Evolutionary conservation across 1,139 yeast species (phyloP), one percentile per base, ranked within the genome.

Genomic region (Arxiozyma heterogenica): DNA sequence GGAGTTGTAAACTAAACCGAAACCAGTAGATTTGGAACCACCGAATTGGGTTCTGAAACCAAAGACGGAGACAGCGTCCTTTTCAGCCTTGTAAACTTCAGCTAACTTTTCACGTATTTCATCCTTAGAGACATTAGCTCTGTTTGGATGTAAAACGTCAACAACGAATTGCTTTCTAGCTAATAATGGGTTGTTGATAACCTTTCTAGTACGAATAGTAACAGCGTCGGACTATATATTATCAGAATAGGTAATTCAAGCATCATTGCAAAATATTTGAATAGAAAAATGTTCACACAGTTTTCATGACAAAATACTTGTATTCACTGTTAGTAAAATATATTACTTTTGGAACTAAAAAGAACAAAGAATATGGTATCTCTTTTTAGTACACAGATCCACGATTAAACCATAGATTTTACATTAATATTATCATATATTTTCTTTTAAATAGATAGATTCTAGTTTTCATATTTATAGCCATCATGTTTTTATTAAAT

Each of bases 1-100:
- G 71, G 96, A 88, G 86, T 90, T 94, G 93, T 93, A 93, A 75
- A 94, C 86, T 75, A 93, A 84, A 78, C 98, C 99, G 81, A 93
- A 93, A 75, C 99, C 99, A 68, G 97, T 86, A 67, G 98, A 89
- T 81, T 89, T 93, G 73, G 98, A 96, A 79, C 99, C 99, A 88
- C 99, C 99, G 77, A 83, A 93, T 80, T 89, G 95, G 72, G 98
- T 93, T 84, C 96, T 88, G 95, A 93, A 87, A 75, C 98, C 98
- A 75, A 93, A 93, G 68, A 93, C 98, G 65, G 98, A 91, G 67
- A 93, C 96, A 73, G 96, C 88, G 72, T 93, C 97, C 83, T 93
- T 91, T 75, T 93, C 98, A 74, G 95, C 83, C 84, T 90, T 91
- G 96, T 94, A 94, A 74, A 86, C 81, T 73, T 86, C 84, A 73